A percentile compares a stretch with the other conserved stretches of the same genome.
Conservation (phyloP, 345 rosid species). For the Excoecaria cochinchinensis region DNA sequence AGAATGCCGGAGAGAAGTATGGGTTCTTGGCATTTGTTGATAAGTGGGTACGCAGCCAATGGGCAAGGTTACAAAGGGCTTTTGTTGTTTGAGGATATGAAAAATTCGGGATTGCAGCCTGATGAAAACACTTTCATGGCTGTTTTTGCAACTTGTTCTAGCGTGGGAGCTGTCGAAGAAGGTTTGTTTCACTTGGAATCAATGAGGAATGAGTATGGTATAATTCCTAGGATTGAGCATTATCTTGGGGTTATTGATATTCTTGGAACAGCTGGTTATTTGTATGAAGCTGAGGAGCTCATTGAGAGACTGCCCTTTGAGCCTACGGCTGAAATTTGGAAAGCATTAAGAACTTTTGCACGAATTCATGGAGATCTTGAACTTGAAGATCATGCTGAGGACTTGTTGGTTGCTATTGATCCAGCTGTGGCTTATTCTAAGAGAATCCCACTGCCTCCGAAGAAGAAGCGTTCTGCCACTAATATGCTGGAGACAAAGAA, state of each 20-base stretch:
- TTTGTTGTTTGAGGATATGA: constrained; percentile 48
- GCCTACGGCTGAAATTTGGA: constrained; percentile 41
- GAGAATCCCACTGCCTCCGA: constrained; percentile 29
- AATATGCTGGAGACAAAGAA: constrained; percentile 61
- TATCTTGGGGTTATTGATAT: constrained; percentile 39
- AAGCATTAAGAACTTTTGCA: constrained; percentile 34
- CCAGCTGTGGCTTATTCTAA: constrained; percentile 26
- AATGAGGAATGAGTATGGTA: constrained; percentile 39
- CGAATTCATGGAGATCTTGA: constrained; percentile 55
- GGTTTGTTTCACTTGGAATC: constrained; percentile 37
- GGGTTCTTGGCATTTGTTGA: constrained; percentile 45
- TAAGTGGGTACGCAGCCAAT: constrained; percentile 42
- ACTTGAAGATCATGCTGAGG: constrained; percentile 43
- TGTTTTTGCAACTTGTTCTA: constrained; percentile 45
- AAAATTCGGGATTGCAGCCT: constrained; percentile 24
- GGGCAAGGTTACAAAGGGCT: constrained; percentile 44
- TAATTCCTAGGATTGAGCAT: constrained; percentile 42
- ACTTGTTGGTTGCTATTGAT: constrained; percentile 37
- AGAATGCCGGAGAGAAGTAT: constrained; percentile 44
- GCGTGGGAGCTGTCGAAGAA: constrained; percentile 36
- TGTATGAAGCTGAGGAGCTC: constrained; percentile 52
- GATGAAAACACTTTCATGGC: constrained; percentile 35
- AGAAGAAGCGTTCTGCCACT: constrained; percentile 35
- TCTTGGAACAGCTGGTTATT: constrained; percentile 43
- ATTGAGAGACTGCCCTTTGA: constrained; percentile 47